Percentiles rank a stretch among this genome's conserved stretches.
Evolutionary conservation across 768 basidiomycete genomes (phyloP).

Genomic region (Sporobolomyces roseus): DNA sequence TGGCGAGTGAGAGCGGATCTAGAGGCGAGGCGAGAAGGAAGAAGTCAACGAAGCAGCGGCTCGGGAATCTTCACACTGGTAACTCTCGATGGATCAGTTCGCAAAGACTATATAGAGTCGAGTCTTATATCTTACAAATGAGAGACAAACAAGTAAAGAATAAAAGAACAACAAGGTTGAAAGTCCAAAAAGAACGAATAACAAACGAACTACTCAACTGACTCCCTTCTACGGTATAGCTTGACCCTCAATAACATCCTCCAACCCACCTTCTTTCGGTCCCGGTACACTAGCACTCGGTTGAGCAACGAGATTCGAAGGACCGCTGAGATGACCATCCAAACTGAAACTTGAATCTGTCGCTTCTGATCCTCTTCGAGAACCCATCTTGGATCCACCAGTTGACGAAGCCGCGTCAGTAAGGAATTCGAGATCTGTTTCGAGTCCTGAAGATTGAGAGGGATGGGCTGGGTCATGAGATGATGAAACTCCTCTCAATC

Average conservation of each 20-base stretch:
- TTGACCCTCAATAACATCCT: constrained; percentile 30
- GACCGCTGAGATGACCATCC: background rate
- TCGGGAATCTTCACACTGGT: too few species aligned
- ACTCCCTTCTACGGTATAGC: background rate
- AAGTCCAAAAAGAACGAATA: too few species aligned
- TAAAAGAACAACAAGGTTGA: too few species aligned
- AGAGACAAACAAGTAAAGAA: too few species aligned
- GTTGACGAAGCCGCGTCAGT: constrained; percentile 31
- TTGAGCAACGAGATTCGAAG: constrained; percentile 12
- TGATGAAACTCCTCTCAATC: constrained; percentile 32
- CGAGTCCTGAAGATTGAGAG: background rate
- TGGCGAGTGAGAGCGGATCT: too few species aligned
- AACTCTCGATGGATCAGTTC: too few species aligned
- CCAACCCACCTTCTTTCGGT: constrained; percentile 10
- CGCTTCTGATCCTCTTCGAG: constrained; percentile 29
- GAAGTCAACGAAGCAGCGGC: too few species aligned
- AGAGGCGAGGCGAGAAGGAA: too few species aligned
- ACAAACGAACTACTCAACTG: too few species aligned
- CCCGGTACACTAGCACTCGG: constrained; percentile 9
- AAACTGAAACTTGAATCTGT: constrained; percentile 22
- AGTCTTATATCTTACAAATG: too few species aligned
- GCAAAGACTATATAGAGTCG: too few species aligned
- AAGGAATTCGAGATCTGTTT: constrained; percentile 19
- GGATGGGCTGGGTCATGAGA: background rate
- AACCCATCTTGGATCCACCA: constrained; percentile 20